Evolutionary conservation across 2,329 filamentous ascomycete species (phyloP).

Genomic region (Aspergillus flavus): DNA sequence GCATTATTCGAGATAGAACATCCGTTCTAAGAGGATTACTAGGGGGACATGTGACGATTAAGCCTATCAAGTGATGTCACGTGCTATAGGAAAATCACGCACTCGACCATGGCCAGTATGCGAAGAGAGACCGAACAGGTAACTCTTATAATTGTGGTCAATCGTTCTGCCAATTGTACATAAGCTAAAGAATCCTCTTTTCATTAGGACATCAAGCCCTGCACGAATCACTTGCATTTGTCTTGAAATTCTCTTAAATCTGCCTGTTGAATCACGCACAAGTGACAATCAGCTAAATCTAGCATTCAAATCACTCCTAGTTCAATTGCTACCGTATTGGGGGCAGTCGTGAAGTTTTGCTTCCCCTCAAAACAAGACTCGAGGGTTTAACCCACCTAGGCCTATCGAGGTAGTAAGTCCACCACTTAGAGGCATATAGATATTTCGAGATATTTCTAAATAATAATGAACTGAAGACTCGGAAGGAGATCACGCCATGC

Average conservation of each 20-base stretch:
- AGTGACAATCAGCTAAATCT: neutral
- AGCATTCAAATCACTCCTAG: neutral
- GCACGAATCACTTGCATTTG: neutral
- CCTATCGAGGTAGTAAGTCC: neutral
- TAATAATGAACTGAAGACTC: conserved; percentile 22
- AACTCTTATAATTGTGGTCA: neutral
- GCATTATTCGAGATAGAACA: conserved; percentile 35
- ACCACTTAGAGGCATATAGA: neutral
- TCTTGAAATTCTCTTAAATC: neutral
- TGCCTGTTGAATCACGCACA: neutral
- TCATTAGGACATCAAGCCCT: neutral
- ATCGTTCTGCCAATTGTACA: neutral
- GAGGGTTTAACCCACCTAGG: neutral
- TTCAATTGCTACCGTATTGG: neutral
- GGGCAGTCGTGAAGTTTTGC: neutral
- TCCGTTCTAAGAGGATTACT: neutral
- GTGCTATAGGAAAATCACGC: conserved; percentile 4
- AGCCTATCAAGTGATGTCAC: conserved; percentile 12
- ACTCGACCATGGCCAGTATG: neutral
- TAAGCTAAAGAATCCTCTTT: neutral
- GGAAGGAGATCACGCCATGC: conserved; percentile 34
- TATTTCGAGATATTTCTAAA: conserved; percentile 13
- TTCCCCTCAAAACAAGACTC: neutral
- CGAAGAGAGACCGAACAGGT: neutral
- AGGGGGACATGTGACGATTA: conserved; percentile 1